Evolutionary conservation across 345 rosid genomes (phyloP), one percentile per base, ranked within the genome.

Genomic region (Anacardium occidentale): DNA sequence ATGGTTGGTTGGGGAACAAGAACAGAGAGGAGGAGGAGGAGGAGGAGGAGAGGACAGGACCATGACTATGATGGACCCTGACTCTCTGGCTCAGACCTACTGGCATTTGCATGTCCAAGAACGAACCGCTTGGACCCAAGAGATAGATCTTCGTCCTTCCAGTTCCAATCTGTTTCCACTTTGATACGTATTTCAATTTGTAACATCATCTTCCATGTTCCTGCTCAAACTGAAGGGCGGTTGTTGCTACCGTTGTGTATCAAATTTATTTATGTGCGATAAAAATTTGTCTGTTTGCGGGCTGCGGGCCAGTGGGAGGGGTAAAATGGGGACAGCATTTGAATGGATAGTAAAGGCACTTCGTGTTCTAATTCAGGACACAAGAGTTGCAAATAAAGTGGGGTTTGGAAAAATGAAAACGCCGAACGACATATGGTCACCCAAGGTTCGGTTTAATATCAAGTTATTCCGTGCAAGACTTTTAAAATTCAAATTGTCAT

Each of bases 71-170:
- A 84, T 89, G 98, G 94, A 94, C 83, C 98, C 98, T 0, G 94
- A 92, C 77, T 84, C 86, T 52, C 74, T 92, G 77, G 98, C 98
- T 81, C 90, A 84, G 74, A 92, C 98, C 65, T 94, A 92, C 90
- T 94, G 98, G 98, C 86, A 86, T 53, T 78, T 94, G 64, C 98
- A 94, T 69, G 87, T 84, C 45, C 98, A 94, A 78, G 90, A 92
- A 80, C 91, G 89, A 10, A 76, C 85, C 47, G 91, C 92, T 26
- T 94, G 98, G 98, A 90, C 98, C 59, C 97, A 90, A 59, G 98
- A 94, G 84, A 84, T 94, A 22, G 98, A 92, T 72, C 85, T 94
- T 66, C 93, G 91, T 34, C 89, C 93, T 5, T 82, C 93, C 51
- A 64, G 68, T 61, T 73, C 86, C 77, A 66, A n/a, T n/a, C n/a